Percentiles rank a stretch among this genome's conserved stretches.
phyloP scores from a whole-genome alignment of 306 rosid species.

The Trifolium pratense region DNA sequence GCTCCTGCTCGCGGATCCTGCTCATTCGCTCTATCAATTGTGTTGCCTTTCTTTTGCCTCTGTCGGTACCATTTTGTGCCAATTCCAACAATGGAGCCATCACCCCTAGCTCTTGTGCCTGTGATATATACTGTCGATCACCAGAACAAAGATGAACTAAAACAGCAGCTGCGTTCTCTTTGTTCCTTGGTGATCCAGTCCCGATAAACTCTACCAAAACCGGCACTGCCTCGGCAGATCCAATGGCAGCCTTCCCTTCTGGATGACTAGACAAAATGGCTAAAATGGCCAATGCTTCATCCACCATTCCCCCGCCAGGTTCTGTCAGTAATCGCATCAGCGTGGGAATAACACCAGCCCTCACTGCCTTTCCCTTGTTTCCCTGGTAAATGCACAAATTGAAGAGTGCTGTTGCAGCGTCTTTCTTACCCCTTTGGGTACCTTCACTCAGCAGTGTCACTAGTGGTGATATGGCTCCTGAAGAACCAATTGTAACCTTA shows the following conservation, averaged over 20 bases:
- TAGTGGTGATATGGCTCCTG: conserved; percentile 92
- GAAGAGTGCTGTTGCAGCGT: conserved; percentile 98
- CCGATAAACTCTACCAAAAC: conserved; percentile 83
- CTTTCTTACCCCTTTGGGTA: conserved; percentile 96
- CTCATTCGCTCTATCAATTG: conserved; percentile 83
- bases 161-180: conserved; percentile 94
- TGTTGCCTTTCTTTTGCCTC: conserved; percentile 94
- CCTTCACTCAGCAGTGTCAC: conserved; percentile 89
- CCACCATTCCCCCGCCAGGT: conserved; percentile 90
- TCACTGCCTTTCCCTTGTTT: conserved; percentile 93
- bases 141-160: conserved; percentile 87
- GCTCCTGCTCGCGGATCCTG: conserved; percentile 72
- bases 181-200: conserved; percentile 91
- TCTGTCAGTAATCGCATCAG: conserved; percentile 85
- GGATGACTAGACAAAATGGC: conserved; percentile 91
- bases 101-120: conserved; percentile 79
- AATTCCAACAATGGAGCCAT: conserved; percentile 68
- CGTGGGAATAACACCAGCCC: conserved; percentile 94
- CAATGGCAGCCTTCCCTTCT: conserved; percentile 86
- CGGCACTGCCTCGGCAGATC: conserved; percentile 83
- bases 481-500: conserved; percentile 82
- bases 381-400: conserved; percentile 95
- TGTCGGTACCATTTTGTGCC: conserved; percentile 87
- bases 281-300: conserved; percentile 95
- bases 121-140: conserved; percentile 71